Conservation (phyloP, 2,329 filamentous ascomycete species). For the Fusarium subglutinans region DNA sequence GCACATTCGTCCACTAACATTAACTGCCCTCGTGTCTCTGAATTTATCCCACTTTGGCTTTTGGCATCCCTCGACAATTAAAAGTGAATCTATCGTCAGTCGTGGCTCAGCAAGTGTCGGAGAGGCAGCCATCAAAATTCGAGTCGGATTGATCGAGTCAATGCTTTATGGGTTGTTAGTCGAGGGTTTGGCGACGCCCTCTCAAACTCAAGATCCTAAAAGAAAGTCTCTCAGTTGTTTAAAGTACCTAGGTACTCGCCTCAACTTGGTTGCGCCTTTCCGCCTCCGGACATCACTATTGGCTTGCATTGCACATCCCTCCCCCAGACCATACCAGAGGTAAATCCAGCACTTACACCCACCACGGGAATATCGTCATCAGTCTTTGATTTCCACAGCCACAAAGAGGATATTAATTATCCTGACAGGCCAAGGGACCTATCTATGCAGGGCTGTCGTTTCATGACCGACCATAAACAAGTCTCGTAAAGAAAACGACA, state of each 20-base stretch:
- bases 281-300: conserved; percentile 17
- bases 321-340: background rate
- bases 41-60: background rate
- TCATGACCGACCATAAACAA: background rate
- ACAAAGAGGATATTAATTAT: background rate
- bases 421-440: background rate
- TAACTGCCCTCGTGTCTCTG: conserved; percentile 1
- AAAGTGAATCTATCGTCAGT: background rate
- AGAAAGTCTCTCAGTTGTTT: conserved; percentile 1
- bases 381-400: background rate
- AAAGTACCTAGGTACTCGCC: background rate
- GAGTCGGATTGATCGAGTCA: background rate
- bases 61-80: background rate
- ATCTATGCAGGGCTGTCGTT: background rate
- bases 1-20: conserved; percentile 17
- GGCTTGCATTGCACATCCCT: background rate
- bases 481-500: background rate
- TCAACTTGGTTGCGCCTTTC: conserved; percentile 17
- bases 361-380: background rate
- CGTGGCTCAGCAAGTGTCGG: background rate
- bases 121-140: background rate
- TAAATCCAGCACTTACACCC: background rate
- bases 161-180: background rate
- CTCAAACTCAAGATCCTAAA: background rate
- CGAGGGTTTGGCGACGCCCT: background rate